phyloP scores from a whole-genome alignment of 1,284 basidiomycete species.

The Neolentinus lepideus region DNA sequence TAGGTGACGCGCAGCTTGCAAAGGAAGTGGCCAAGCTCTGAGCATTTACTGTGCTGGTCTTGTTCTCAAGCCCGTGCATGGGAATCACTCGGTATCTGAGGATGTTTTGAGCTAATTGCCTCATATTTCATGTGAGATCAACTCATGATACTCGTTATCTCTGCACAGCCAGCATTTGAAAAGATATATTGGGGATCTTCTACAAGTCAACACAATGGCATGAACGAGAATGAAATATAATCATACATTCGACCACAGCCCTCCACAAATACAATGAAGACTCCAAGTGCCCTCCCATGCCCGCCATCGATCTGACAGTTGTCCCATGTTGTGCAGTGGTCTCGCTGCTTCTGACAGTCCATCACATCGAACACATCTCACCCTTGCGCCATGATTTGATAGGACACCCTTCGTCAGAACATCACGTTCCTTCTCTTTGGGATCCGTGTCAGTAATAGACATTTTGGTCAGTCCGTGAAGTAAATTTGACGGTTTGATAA shows the following conservation, averaged over 20 bases:
- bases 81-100: too few species aligned
- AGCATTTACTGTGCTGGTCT: not conserved
- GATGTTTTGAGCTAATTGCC: too few species aligned
- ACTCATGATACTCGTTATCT: too few species aligned
- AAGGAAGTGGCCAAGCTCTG: not conserved
- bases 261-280: conserved; percentile 62
- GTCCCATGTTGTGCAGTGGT: conserved; percentile 20
- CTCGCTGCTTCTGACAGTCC: conserved; percentile 41
- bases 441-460: conserved; percentile 22
- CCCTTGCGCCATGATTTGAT: conserved; percentile 24
- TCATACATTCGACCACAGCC: conserved; percentile 36
- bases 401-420: conserved; percentile 54
- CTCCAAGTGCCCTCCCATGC: conserved; percentile 58
- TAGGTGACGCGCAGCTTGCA: conserved; percentile 5
- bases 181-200: not conserved
- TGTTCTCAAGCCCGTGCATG: too few species aligned
- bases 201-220: not conserved
- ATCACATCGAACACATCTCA: conserved; percentile 55
- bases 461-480: conserved; percentile 45
- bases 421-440: conserved; percentile 43
- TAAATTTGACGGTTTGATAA: conserved; percentile 62
- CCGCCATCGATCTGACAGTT: conserved; percentile 40
- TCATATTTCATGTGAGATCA: too few species aligned
- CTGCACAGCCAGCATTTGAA: not conserved
- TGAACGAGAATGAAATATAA: not conserved